These are phyloP conservation scores for Nannizzia gypsea DNA, from an alignment of 2,329 filamentous ascomycete genomes.

Conservation along the genomic window DNA sequence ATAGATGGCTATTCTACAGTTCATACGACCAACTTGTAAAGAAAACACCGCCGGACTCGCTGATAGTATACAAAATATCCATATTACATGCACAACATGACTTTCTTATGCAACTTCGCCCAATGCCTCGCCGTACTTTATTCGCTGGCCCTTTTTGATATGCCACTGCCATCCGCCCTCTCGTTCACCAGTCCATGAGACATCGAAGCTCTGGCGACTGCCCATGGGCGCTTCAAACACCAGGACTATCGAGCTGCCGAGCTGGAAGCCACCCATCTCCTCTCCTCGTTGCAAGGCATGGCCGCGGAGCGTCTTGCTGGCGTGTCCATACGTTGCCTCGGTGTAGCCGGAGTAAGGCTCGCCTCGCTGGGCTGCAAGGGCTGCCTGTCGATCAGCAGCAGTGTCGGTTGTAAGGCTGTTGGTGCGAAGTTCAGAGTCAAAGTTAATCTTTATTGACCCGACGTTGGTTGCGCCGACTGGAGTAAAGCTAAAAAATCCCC, in stretches of 20 bases:
- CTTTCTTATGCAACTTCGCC: slow-evolving; percentile 47
- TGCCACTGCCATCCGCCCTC: slow-evolving; percentile 71
- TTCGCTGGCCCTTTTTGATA: slow-evolving; percentile 72
- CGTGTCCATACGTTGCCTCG: slow-evolving; percentile 75
- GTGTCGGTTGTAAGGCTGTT: slow-evolving; percentile 91
- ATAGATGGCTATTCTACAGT: background rate
- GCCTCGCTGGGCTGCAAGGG: slow-evolving; percentile 60
- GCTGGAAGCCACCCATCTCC: slow-evolving; percentile 96
- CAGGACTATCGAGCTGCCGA: slow-evolving; percentile 87
- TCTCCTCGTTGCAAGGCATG: slow-evolving; percentile 77
- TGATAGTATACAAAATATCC: background rate
- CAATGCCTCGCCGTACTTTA: slow-evolving; percentile 80
- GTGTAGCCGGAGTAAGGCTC: slow-evolving; percentile 83
- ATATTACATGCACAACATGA: background rate
- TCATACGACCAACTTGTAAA: background rate
- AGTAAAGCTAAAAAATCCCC: slow-evolving; percentile 93
- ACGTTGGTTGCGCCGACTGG: slow-evolving; percentile 97
- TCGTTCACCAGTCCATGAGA: slow-evolving; percentile 47
- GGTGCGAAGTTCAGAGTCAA: slow-evolving; percentile 83
- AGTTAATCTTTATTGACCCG: slow-evolving; percentile 92
- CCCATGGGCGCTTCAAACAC: slow-evolving; percentile 87
- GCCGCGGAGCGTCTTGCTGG: slow-evolving; percentile 66
- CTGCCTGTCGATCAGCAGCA: slow-evolving; percentile 73
- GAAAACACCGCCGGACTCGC: background rate
- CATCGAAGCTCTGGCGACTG: slow-evolving; percentile 44